Evolutionary conservation across 2,329 filamentous ascomycete genomes (phyloP).

Genomic region (Neofusicoccum sp.): DNA sequence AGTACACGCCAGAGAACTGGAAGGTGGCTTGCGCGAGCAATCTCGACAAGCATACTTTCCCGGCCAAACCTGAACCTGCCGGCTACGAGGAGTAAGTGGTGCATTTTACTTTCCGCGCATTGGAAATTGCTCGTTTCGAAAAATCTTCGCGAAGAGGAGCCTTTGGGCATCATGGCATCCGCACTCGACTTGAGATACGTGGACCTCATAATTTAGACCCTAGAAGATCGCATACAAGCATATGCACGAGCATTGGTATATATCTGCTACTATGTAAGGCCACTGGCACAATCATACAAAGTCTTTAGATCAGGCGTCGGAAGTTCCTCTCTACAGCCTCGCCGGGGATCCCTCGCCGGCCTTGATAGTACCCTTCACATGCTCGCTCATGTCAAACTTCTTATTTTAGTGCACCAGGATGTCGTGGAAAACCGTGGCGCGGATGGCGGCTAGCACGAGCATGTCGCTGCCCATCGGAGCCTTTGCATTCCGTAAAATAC

Average conservation of each 20-base stretch:
- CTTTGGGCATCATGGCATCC: not conserved
- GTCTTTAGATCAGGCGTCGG: too few species aligned
- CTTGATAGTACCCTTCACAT: too few species aligned
- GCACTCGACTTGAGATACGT: not conserved
- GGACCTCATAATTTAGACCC: not conserved
- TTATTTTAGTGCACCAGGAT: too few species aligned
- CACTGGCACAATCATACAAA: not conserved
- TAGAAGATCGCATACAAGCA: not conserved
- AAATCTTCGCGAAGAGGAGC: not conserved
- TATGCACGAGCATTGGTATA: not conserved
- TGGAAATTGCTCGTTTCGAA: too few species aligned
- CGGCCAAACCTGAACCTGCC: constrained; percentile 37
- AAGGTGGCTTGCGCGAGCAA: constrained; percentile 60
- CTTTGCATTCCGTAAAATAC: too few species aligned
- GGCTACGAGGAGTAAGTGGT: constrained; percentile 25
- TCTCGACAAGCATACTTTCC: constrained; percentile 54
- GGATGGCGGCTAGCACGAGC: too few species aligned
- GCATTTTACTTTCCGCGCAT: too few species aligned
- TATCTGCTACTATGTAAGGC: not conserved
- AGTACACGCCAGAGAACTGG: constrained; percentile 83
- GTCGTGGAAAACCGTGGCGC: too few species aligned
- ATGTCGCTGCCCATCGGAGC: too few species aligned
- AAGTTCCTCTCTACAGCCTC: too few species aligned
- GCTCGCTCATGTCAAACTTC: too few species aligned
- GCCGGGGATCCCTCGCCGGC: too few species aligned